Base-by-base conservation (phyloP, 805 yeast genomes). In the Metschnikowia noctiluminum region DNA sequence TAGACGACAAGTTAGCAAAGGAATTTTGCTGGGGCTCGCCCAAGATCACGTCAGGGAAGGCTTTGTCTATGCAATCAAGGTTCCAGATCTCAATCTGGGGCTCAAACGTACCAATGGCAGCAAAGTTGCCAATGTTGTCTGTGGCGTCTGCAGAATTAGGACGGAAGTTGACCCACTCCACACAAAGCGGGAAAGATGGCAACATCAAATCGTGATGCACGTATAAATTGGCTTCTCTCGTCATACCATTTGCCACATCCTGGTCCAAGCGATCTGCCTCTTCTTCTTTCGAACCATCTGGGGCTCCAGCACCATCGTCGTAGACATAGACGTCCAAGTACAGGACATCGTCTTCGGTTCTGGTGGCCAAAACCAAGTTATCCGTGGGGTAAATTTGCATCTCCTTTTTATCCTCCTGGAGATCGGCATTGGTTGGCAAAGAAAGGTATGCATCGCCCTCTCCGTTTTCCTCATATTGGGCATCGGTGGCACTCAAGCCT, bases 41-140 rank as follows among this genome's bases (percentile, higher is more conserved):
- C 51, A 94, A 75, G 53, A 94, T 89, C 57, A 87, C 78, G 63
- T 91, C 96, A 12, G 99, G 99, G 78, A 88, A 92, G 28, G 96
- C 92, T 61, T 89, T 89, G 58, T 94, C 98, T 34, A 92, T 75
- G 54, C 85, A 83, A 65, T 94, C 99, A 61, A 94, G 74, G 68
- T 94, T 90, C 98, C 98, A 94, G 52, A 94, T 79, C 70, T 94
- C 99, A 67, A 94, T 92, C 63, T 87, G 95, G 37, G 99, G 99
- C 59, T 92, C 98, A 65, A 94, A 92, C 2, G 98, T 88, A 63
- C 98, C 98, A 55, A 94, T 76, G 12, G 99, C 99, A 2, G 96
- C 98, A 68, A 89, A 90, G 68, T 90, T 94, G 10, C 96, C 97
- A 30, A 82, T 70, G 52, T 81, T 78, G 31, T 68, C 67, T 12